These are phyloP conservation scores for Betula pendula DNA, from an alignment of 306 rosid species.

Conservation along the genomic window DNA sequence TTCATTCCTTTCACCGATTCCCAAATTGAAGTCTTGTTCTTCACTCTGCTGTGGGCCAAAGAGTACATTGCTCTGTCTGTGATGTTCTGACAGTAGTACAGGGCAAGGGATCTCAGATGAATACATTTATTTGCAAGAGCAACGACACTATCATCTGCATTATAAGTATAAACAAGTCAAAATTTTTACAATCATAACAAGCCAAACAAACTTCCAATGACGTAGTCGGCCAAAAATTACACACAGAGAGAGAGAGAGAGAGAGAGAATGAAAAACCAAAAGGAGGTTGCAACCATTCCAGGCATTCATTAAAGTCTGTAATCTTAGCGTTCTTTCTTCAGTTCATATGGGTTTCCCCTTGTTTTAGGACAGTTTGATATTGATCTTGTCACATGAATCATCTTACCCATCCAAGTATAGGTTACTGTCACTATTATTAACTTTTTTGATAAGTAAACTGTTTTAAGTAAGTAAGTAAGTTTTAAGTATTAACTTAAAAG, in stretches of 20 bases:
- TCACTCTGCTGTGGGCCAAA: constrained; percentile 77
- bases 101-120: constrained; percentile 76
- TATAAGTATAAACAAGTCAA: constrained; percentile 8
- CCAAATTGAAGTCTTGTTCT: constrained; percentile 64
- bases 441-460: no score
- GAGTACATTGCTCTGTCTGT: constrained; percentile 96
- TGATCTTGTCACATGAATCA: not conserved
- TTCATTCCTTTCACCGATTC: constrained; percentile 56
- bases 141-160: constrained; percentile 91
- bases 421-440: not conserved
- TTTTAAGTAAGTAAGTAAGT: no score
- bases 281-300: no score
- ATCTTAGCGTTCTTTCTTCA: not conserved
- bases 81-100: constrained; percentile 90
- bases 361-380: not conserved
- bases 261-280: no score
- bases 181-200: not conserved
- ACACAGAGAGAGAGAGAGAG: no score
- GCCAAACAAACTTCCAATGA: not conserved
- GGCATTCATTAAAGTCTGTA: not conserved
- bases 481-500: no score
- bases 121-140: constrained; percentile 82
- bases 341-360: not conserved
- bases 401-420: not conserved
- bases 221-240: no score